These are phyloP conservation scores for Coelastrella sp. DNA, from an alignment of 139 green algal species.

Conservation along the genomic window DNA sequence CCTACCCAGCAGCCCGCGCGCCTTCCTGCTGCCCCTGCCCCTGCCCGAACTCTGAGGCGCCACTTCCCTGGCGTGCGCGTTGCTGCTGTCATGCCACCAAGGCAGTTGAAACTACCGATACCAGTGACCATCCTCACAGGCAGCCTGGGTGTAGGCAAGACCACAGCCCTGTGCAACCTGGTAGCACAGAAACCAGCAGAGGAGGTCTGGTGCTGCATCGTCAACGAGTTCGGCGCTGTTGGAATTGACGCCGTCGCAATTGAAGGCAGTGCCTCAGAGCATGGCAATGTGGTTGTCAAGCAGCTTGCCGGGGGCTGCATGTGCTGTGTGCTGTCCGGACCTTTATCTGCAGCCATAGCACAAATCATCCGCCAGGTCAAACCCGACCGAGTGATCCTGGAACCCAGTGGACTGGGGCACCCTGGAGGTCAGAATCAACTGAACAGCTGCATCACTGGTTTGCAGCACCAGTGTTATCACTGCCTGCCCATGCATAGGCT, in stretches of 20 bases:
- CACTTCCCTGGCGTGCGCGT: not conserved
- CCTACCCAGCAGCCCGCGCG: too few species aligned
- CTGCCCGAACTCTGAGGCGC: too few species aligned
- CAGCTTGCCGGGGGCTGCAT: slow-evolving; percentile 82
- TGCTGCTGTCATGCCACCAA: not conserved
- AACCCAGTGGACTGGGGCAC: slow-evolving; percentile 76
- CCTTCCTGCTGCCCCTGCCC: too few species aligned
- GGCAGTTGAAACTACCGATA: slow-evolving; percentile 51
- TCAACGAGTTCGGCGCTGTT: slow-evolving; percentile 81
- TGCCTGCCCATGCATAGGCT: too few species aligned
- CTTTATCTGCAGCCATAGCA: slow-evolving; percentile 66
- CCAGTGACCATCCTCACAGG: slow-evolving; percentile 72
- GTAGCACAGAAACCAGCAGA: slow-evolving; percentile 51
- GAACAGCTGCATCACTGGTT: too few species aligned
- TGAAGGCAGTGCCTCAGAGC: slow-evolving; percentile 23
- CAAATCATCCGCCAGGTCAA: slow-evolving; percentile 74
- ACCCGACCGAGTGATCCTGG: slow-evolving; percentile 72
- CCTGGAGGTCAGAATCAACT: slow-evolving; percentile 52
- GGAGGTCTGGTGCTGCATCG: slow-evolving; percentile 74
- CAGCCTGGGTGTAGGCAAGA: slow-evolving; percentile 74
- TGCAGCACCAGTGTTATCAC: too few species aligned
- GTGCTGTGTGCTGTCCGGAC: slow-evolving; percentile 76
- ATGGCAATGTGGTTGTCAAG: slow-evolving; percentile 50
- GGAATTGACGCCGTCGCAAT: slow-evolving; percentile 76
- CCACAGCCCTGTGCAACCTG: slow-evolving; percentile 63